These are phyloP conservation scores for Trichophyton simii DNA, from an alignment of 2,329 filamentous ascomycete genomes.

Conservation along the genomic window DNA sequence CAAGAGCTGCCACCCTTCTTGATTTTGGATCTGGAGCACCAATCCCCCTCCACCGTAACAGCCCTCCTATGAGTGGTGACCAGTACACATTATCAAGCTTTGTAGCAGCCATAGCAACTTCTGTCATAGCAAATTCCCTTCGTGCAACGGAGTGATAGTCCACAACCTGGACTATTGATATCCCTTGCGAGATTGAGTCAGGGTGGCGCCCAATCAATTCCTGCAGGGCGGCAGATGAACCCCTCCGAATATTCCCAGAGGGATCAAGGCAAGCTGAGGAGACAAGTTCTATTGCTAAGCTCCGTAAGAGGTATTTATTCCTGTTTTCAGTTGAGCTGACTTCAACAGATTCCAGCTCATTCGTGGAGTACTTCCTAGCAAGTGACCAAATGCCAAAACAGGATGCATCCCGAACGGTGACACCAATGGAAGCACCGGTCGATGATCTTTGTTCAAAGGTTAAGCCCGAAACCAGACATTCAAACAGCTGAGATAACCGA, in stretches of 20 bases:
- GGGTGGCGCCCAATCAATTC: constrained; percentile 90
- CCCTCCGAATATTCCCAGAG: constrained; percentile 82
- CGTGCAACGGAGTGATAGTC: constrained; percentile 90
- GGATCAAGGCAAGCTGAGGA: constrained; percentile 75
- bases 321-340: constrained; percentile 19
- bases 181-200: constrained; percentile 68
- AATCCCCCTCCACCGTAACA: constrained; percentile 81
- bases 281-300: constrained; percentile 69
- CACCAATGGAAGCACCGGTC: constrained; percentile 72
- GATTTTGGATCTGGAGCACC: constrained; percentile 63
- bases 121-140: constrained; percentile 65
- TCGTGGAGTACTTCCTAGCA: constrained; percentile 71
- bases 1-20: constrained; percentile 56
- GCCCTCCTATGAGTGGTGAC: constrained; percentile 53
- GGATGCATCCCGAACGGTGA: constrained; percentile 85
- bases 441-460: constrained; percentile 80
- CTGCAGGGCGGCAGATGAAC: constrained; percentile 84
- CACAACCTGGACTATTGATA: constrained; percentile 72
- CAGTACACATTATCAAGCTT: constrained; percentile 54
- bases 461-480: constrained; percentile 64
- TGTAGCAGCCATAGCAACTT: constrained; percentile 60
- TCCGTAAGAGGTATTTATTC: constrained; percentile 48
- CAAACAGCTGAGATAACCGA: constrained; percentile 60
- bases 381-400: constrained; percentile 95
- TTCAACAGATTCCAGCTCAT: constrained; percentile 57